A percentile compares a stretch with the other conserved stretches of the same genome.
phyloP scores from a whole-genome alignment of 2,329 filamentous ascomycete genomes.

The Monosporascus sp. region DNA sequence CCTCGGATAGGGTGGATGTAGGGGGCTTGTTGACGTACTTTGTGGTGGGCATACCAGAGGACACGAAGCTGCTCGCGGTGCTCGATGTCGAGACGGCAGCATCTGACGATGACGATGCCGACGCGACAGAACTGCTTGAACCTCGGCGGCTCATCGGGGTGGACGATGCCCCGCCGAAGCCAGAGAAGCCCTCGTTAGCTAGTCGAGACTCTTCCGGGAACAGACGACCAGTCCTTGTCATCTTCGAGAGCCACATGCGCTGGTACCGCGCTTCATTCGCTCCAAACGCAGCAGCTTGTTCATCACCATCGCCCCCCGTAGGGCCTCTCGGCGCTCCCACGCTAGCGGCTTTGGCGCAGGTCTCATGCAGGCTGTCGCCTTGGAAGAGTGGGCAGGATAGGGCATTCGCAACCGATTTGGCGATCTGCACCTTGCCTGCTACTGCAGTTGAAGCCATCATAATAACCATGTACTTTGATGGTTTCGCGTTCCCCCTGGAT shows the following conservation, averaged over 20 bases:
- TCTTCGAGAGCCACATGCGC: slow-evolving; percentile 29
- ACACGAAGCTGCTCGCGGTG: too few relatives aligned
- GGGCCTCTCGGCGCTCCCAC: slow-evolving; percentile 9
- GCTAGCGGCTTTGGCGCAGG: slow-evolving; percentile 23
- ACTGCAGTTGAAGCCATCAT: slow-evolving; percentile 21
- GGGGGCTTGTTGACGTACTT: not conserved
- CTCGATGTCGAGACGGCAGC: too few relatives aligned
- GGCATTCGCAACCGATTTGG: slow-evolving; percentile 17
- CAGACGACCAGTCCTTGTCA: slow-evolving; percentile 25
- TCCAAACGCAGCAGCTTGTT: not conserved
- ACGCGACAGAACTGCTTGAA: slow-evolving; percentile 18
- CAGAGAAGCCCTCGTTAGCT: slow-evolving; percentile 25
- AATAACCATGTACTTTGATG: slow-evolving; percentile 23
- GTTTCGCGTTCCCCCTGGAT: not conserved
- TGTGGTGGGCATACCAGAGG: too few relatives aligned
- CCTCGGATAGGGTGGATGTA: slow-evolving; percentile 7
- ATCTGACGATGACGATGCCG: not conserved
- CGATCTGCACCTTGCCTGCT: slow-evolving; percentile 26
- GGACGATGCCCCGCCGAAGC: slow-evolving; percentile 20
- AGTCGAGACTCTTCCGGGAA: slow-evolving; percentile 27
- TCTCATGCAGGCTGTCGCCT: slow-evolving; percentile 28
- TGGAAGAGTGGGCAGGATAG: slow-evolving; percentile 23
- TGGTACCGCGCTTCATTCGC: slow-evolving; percentile 24
- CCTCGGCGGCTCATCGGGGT: slow-evolving; percentile 20
- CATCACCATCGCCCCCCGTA: too few relatives aligned